Percentiles rank a stretch among this genome's conserved stretches.
Evolutionary conservation across 202 grass and related monocot species (phyloP).

Genomic region (Saccharum hybrid): DNA sequence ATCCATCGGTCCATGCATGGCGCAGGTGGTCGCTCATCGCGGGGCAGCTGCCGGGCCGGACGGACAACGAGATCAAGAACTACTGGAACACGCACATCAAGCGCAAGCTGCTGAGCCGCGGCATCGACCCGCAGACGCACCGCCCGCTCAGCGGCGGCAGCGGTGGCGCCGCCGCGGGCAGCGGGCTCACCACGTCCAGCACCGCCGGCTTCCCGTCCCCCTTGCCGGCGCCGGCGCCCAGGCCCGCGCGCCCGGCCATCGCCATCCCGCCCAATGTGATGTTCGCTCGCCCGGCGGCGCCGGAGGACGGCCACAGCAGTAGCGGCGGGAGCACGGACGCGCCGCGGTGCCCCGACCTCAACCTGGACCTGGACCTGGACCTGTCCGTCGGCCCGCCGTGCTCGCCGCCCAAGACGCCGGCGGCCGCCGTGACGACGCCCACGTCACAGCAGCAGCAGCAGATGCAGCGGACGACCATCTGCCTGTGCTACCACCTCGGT

Average conservation of each 20-base stretch:
- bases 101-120: constrained; percentile 83
- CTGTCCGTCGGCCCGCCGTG: constrained; percentile 73
- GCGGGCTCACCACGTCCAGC: constrained; percentile 43
- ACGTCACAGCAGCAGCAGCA: constrained; percentile 35
- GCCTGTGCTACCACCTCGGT: constrained; percentile 85
- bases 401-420: constrained; percentile 58
- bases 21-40: constrained; percentile 95
- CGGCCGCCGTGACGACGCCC: constrained; percentile 43
- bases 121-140: constrained; percentile 90
- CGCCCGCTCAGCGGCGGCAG: constrained; percentile 50
- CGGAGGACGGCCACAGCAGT: constrained; percentile 67
- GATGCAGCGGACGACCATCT: constrained; percentile 45
- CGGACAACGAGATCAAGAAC: constrained; percentile 99
- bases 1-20: not conserved
- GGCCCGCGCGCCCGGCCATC: constrained; percentile 4
- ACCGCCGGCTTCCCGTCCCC: constrained; percentile 29
- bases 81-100: constrained; percentile 99
- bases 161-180: constrained; percentile 10
- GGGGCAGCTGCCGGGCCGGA: constrained; percentile 77
- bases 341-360: constrained; percentile 81
- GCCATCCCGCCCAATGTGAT: constrained; percentile 32
- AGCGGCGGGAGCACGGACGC: constrained; percentile 61
- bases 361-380: constrained; percentile 80
- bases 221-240: not conserved
- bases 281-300: constrained; percentile 23